Evolutionary conservation across 352 stramenopile genomes (phyloP).

Genomic region (Saprolegnia parasitica): DNA sequence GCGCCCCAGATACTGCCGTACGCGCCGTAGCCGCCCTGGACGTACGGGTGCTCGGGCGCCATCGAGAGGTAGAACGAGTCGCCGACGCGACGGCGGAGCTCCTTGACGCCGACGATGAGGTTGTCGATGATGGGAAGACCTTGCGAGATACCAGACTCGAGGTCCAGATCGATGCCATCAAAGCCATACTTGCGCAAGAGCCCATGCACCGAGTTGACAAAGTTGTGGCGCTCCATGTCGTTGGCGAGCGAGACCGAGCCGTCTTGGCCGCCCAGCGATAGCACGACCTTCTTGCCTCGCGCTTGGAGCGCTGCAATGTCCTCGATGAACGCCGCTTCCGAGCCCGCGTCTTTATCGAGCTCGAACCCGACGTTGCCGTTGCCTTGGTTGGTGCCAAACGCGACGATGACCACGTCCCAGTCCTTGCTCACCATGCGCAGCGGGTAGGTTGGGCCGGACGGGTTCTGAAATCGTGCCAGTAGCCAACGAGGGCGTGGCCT

Average conservation of each 20-base stretch:
- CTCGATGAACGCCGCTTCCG: conserved; percentile 13
- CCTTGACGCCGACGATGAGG: conserved; percentile 25
- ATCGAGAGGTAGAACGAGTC: conserved; percentile 26
- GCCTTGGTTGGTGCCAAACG: conserved; percentile 18
- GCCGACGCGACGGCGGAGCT: conserved; percentile 18
- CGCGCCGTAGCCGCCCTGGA: conserved; percentile 15
- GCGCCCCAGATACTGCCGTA: conserved; percentile 24
- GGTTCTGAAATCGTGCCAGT: conserved; percentile 29
- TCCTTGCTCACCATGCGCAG: conserved; percentile 1
- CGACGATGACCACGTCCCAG: conserved; percentile 22
- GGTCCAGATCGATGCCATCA: conserved; percentile 28
- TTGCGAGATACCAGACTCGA: conserved; percentile 10
- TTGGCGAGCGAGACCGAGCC: conserved; percentile 6
- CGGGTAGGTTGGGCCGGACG: conserved; percentile 18
- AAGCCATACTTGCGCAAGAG: conserved; percentile 23
- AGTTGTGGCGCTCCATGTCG: conserved; percentile 3
- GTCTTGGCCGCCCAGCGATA: conserved; percentile 22
- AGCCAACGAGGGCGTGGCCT: conserved; percentile 19
- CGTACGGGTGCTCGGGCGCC: conserved; percentile 28
- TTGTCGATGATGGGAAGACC: conserved; percentile 19
- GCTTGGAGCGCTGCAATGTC: conserved; percentile 19
- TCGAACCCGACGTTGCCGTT: conserved; percentile 1
- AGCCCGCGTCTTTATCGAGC: conserved; percentile 3
- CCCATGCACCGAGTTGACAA: background rate
- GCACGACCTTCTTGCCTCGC: conserved; percentile 14